A percentile compares a stretch with the other conserved stretches of the same genome.
Evolutionary conservation across 2,329 filamentous ascomycete genomes (phyloP).

Genomic region (Rhynchosporium secalis): DNA sequence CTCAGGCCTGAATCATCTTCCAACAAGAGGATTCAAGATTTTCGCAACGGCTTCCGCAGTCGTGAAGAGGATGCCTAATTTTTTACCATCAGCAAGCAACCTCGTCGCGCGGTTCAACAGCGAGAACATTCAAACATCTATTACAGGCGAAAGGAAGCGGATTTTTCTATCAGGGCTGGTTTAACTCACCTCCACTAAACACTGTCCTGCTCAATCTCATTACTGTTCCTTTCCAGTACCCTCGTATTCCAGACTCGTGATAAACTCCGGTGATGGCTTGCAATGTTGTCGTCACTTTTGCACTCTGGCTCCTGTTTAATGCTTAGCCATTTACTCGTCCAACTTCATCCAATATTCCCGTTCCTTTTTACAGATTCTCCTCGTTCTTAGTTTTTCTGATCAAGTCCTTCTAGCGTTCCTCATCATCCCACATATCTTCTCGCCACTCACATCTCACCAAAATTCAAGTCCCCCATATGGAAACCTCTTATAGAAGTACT

Average conservation of each 20-base stretch:
- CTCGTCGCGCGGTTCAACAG: no score
- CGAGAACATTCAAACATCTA: no score
- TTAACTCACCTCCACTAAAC: slow-evolving; percentile 56
- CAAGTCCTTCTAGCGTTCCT: background rate
- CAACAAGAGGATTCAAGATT: slow-evolving; percentile 16
- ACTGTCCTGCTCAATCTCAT: slow-evolving; percentile 66
- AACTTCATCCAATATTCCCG: background rate
- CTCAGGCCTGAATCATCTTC: background rate
- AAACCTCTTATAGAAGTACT: background rate
- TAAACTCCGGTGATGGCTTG: slow-evolving; percentile 58
- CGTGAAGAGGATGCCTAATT: slow-evolving; percentile 19
- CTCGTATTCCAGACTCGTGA: slow-evolving; percentile 56
- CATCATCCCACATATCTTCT: background rate
- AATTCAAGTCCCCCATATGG: no score
- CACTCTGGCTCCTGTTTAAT: slow-evolving; percentile 50
- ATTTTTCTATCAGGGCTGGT: background rate
- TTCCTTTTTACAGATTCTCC: background rate
- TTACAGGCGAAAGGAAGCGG: no score
- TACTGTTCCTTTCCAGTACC: slow-evolving; percentile 67
- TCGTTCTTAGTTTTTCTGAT: background rate
- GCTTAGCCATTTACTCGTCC: background rate
- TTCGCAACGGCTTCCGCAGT: slow-evolving; percentile 24
- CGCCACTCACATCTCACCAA: no score
- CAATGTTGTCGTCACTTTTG: slow-evolving; percentile 54
- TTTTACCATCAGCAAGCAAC: background rate